Evolutionary conservation across 768 basidiomycete species (phyloP).

Genomic region (Chiua virens): DNA sequence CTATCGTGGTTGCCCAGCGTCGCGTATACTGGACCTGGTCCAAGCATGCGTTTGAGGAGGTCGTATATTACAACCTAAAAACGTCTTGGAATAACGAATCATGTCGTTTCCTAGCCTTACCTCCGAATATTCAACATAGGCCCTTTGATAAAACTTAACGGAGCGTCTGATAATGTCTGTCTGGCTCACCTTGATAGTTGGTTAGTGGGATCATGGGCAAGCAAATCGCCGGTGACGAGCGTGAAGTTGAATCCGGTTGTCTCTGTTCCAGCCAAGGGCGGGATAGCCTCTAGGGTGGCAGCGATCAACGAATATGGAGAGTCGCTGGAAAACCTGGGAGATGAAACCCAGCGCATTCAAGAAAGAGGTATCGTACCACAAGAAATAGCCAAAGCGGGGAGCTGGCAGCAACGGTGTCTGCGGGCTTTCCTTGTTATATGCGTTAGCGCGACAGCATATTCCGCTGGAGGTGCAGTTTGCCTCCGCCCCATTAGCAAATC

Average conservation of each 20-base stretch:
- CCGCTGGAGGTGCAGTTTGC: conserved; percentile 64
- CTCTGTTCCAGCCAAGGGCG: conserved; percentile 60
- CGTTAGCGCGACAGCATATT: conserved; percentile 62
- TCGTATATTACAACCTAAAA: conserved; percentile 63
- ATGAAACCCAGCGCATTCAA: background rate
- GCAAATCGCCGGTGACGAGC: conserved; percentile 71
- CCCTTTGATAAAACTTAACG: conserved; percentile 36
- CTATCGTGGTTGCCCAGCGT: conserved; percentile 78
- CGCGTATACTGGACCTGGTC: conserved; percentile 68
- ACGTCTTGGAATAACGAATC: conserved; percentile 5
- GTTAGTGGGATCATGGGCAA: conserved; percentile 68
- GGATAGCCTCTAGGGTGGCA: conserved; percentile 66
- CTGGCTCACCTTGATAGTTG: conserved; percentile 55
- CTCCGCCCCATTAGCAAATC: conserved; percentile 68
- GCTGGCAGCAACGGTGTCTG: conserved; percentile 54
- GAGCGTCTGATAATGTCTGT: background rate
- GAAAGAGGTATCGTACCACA: conserved; percentile 43
- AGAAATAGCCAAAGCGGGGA: conserved; percentile 65
- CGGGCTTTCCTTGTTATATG: conserved; percentile 49
- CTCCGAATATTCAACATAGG: conserved; percentile 62
- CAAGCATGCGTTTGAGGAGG: conserved; percentile 60
- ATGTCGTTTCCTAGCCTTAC: conserved; percentile 31
- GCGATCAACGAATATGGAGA: conserved; percentile 60
- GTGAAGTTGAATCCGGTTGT: conserved; percentile 62
- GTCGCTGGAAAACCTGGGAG: conserved; percentile 42